phyloP scores from a whole-genome alignment of 345 rosid species.

The Eucalyptus guilfoylei region DNA sequence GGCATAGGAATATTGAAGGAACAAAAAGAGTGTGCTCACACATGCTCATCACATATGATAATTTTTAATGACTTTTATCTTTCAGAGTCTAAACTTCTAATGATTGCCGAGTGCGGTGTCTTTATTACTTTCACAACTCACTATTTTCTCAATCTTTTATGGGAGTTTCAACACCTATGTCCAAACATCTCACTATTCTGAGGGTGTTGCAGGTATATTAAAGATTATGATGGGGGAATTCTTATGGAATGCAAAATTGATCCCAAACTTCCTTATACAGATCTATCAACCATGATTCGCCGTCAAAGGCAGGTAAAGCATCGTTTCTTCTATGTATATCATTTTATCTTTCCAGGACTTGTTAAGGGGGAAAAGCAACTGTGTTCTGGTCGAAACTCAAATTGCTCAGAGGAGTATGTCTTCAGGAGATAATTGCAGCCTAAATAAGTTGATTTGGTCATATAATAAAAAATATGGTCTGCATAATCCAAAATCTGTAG shows the following conservation, averaged over 20 bases:
- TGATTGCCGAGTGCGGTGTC: background rate
- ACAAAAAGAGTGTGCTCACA: background rate
- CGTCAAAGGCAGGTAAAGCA: conserved; percentile 71
- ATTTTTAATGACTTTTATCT: background rate
- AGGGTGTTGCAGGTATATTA: conserved; percentile 47
- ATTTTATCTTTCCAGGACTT: background rate
- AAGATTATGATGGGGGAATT: conserved; percentile 98
- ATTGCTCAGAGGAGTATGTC: background rate
- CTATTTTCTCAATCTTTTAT: background rate
- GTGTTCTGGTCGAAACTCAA: background rate
- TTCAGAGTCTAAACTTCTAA: background rate
- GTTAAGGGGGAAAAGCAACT: background rate
- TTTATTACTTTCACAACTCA: background rate
- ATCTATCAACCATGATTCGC: conserved; percentile 86
- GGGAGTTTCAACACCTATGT: background rate
- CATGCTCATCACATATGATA: background rate
- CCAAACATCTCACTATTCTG: background rate
- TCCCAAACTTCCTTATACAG: conserved; percentile 94
- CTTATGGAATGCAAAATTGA: conserved; percentile 98
- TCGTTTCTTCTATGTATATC: background rate
- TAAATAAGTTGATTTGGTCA: background rate
- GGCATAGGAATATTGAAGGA: background rate
- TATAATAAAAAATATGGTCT: background rate
- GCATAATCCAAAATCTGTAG: background rate
- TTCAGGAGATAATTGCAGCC: background rate